Evolutionary conservation across 75 land plant genomes (phyloP), one percentile per base, ranked within the genome.

Genomic region (Picea glauca): DNA sequence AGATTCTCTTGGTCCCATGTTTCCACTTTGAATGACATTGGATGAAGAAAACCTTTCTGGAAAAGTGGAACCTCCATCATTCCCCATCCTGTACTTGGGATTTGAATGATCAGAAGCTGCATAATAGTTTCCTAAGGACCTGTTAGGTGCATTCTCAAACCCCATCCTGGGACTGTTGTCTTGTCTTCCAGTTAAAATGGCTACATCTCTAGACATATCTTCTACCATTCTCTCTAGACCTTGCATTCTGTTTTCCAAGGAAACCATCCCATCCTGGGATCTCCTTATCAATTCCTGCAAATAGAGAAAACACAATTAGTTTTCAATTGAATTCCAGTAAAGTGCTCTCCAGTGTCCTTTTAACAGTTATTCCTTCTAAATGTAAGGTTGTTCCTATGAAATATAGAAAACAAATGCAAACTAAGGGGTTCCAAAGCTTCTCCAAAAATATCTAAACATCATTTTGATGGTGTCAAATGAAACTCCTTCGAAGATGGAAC

Each of bases 161-260:
- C 87, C 86, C 64, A 76, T 40, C 75, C 76, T 61, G 62, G 82
- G 82, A 70, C 62, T 88, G n/a, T 80, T 50, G 4, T 81, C 78
- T 78, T 91, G 81, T 74, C 91, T 85, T 31, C 83, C 81, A 11
- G 91, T 78, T 60, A 89, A 83, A 70, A 87, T 33, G 23, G 86
- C 77, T 77, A 91, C 82, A 80, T 93, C 95, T 9, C 87, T 85
- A 31, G 92, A 91, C 90, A 94, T 90, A 74, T 91, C 93, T 63
- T 96, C 99, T 76, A 98, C 91, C 76, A 93, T 84, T 84, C 93
- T 87, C 87, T 98, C 99, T 75, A 98, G 91, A 11, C 92, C 90
- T 43, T 90, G 79, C 12, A 98, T 92, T 76, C 99, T 84, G n/a
- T 88, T 87, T 78, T 98, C 98, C 63, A 98, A 77, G 72, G 90